Conservation (phyloP, 768 basidiomycete genomes). For the Chlorophyllum brunneum region DNA sequence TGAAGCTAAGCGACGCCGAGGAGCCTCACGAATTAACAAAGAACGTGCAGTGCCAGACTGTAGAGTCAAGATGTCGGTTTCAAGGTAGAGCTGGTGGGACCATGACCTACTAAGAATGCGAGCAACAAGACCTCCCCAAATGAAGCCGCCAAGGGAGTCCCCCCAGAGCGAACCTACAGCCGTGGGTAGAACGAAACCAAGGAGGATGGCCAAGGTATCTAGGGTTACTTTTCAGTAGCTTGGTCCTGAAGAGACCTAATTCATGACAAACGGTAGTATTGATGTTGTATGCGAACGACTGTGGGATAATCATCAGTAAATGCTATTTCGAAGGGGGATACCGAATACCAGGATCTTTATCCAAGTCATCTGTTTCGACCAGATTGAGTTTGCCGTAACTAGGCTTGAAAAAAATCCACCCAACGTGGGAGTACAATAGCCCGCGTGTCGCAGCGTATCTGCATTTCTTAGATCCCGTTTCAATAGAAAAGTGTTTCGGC, state of each 20-base stretch:
- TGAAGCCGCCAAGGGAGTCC: slow-evolving; percentile 63
- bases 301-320: slow-evolving; percentile 1
- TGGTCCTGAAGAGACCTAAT: background rate
- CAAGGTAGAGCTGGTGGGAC: background rate
- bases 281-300: slow-evolving; percentile 73
- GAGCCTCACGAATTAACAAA: slow-evolving; percentile 59
- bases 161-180: slow-evolving; percentile 52
- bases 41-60: slow-evolving; percentile 74
- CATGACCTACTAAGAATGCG: slow-evolving; percentile 49
- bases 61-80: background rate
- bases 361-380: slow-evolving; percentile 67
- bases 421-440: slow-evolving; percentile 74
- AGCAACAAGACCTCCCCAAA: slow-evolving; percentile 69
- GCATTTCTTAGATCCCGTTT: background rate
- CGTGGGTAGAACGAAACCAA: slow-evolving; percentile 57
- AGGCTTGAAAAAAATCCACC: slow-evolving; percentile 84
- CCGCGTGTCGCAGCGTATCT: slow-evolving; percentile 76
- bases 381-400: slow-evolving; percentile 56
- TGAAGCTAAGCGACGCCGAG: background rate
- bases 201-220: slow-evolving; percentile 60
- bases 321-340: background rate
- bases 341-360: slow-evolving; percentile 58
- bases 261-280: slow-evolving; percentile 47
- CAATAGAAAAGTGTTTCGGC: background rate
- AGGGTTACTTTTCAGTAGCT: background rate